A percentile compares a stretch with the other conserved stretches of the same genome.
phyloP scores from a whole-genome alignment of 441 rosid genomes.

The Rhodomyrtus psidioides region DNA sequence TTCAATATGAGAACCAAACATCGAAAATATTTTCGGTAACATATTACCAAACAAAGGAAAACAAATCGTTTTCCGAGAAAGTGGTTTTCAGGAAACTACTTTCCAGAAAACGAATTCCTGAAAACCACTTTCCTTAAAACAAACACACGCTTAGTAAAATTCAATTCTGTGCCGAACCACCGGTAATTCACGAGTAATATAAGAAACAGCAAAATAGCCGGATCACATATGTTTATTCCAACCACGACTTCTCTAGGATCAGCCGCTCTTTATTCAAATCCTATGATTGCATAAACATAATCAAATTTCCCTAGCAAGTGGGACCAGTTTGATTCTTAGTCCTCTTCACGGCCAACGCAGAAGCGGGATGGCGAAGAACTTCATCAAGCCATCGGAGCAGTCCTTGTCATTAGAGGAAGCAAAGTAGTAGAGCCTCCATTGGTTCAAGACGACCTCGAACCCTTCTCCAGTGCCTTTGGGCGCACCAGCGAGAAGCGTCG shows the following conservation, averaged over 20 bases:
- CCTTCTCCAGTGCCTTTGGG: conserved; percentile 1
- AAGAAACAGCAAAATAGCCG: not conserved
- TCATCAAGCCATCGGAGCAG: conserved; percentile 12
- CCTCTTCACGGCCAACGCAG: not conserved
- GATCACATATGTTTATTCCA: not conserved
- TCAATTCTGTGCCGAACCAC: not conserved
- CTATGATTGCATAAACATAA: not conserved
- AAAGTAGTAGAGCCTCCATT: conserved; percentile 14
- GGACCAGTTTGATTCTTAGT: not conserved
- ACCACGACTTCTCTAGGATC: not conserved
- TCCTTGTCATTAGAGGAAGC: conserved; percentile 10
- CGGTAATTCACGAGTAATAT: not conserved
- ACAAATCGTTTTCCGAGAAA: too few relatives aligned
- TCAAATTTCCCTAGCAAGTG: not conserved
- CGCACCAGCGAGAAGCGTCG: conserved; percentile 6
- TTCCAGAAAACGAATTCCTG: too few relatives aligned
- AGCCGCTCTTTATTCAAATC: not conserved
- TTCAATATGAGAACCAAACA: too few relatives aligned
- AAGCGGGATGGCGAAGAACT: conserved; percentile 15
- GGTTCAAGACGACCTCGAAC: conserved; percentile 1
- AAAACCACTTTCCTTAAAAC: too few relatives aligned
- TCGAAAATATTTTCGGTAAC: too few relatives aligned
- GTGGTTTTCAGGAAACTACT: too few relatives aligned
- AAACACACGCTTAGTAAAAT: too few relatives aligned
- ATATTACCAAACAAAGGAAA: too few relatives aligned